Base-by-base conservation (phyloP, 1,284 basidiomycete species). In the Termitomyces sp. region DNA sequence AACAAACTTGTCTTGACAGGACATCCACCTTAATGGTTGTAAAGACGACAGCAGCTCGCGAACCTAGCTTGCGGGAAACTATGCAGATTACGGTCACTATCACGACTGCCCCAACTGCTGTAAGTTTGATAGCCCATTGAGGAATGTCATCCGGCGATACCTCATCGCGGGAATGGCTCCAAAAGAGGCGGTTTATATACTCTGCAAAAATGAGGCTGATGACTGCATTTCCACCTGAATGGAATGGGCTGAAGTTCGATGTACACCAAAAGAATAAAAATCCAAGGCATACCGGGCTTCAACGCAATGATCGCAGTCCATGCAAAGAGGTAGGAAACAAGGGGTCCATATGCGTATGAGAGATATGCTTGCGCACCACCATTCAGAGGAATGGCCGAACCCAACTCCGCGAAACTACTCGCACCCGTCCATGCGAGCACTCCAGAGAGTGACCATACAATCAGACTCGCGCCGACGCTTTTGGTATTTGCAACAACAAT, bases 381-480 rank as follows among this genome's bases (percentile, higher is more conserved):
- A 62, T 94, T 92, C 61, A 88, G 78, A 53, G 86, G 93, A 73
- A 92, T 92, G 55, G 81, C 86, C 36, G 84, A 85, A 52, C 91
- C 90, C 52, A 97, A 76, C 71, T 96, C 92, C 7, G 92, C 92
- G 67, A 88, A 95, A 61, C 88, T 92, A 67, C 90, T 92, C 40
- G 92, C 93, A 3, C 94, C 94, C 4, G 94, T 96, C 94, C 94
- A 97, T 2, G 83, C 92, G 10, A 98, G 73, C 10, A 94, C 55
- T 3, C 93, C 93, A 53, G 89, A 86, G 3, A 80, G 73, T 9
- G 90, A 62, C 92, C 92, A 95, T 7, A 94, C 90, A 12, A 78
- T 44, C 26, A 94, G 70, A 73, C 90, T 92, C 31, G 92, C 91
- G 8, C 92, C 92, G 1, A 92, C 86, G 64, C 88, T 92, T 24